Base-by-base conservation (phyloP, 164 flowering plant species). In the Piper betle region DNA sequence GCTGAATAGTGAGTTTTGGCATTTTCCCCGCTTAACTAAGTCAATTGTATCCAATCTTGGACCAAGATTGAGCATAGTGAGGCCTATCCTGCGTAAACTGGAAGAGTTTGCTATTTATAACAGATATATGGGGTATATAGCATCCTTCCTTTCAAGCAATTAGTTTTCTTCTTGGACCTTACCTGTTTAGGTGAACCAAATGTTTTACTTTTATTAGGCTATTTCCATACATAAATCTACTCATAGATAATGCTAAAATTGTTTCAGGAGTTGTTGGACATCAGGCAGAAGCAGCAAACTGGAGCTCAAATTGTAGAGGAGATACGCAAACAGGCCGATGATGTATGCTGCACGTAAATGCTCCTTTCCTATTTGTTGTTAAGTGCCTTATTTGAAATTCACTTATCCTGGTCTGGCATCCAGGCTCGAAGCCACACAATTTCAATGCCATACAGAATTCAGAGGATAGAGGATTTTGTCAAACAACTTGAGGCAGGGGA, bases 361-460 rank as follows among this genome's bases (percentile, higher is more conserved):
- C 18, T 57, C 53, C 15, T n/a, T 57, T 72, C 38, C 15, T 46
- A 12, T 15, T 5, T 46, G 10, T 25, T 25, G 11, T 33, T 60
- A 40, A 12, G 10, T 40, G n/a, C 38, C 3, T 59, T n/a, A 12
- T 59, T 59, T 52, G 33, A 25, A 25, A 25, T 25, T 25, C 33
- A 25, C 33, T 25, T 25, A 25, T 25, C 2, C 33, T 25, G 33
- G 33, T 25, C 33, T 25, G 33, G 33, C 15, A 15, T 46, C 15
- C 83, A 93, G 98, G 98, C 91, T 37, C 82, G 97, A 78, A 72
- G 78, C 64, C 75, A 64, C 62, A 80, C 97, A 20, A 75, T 93
- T n/a, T 86, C 96, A 54, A 89, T 93, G 97, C 97, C 98, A 67
- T 80, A 79, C 79, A 79, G 98, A 74, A 76, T 93, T 69, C 96